Conservation (phyloP, 2,329 filamentous ascomycete genomes). For the Phialocephala sp. region DNA sequence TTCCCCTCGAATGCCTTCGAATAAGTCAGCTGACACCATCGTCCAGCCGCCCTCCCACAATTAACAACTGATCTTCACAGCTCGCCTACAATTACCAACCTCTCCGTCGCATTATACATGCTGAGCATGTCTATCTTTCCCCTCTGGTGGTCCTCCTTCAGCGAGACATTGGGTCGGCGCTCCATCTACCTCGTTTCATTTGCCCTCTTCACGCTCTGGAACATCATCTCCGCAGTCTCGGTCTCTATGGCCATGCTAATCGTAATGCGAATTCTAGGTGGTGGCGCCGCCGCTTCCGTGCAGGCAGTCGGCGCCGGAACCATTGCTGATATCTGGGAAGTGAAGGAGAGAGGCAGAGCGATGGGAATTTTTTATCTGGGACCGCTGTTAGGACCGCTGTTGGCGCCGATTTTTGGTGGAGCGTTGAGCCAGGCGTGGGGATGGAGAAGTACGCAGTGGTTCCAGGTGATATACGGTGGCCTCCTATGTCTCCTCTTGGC, state of each 20-base stretch:
- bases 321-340: slow-evolving; percentile 81
- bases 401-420: slow-evolving; percentile 80
- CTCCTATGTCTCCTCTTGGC: slow-evolving; percentile 60
- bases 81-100: slow-evolving; percentile 70
- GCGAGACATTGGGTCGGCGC: slow-evolving; percentile 73
- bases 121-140: slow-evolving; percentile 83
- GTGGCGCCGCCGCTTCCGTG: slow-evolving; percentile 79
- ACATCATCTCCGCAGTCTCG: slow-evolving; percentile 70
- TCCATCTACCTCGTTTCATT: slow-evolving; percentile 83
- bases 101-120: slow-evolving; percentile 79
- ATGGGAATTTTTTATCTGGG: slow-evolving; percentile 87
- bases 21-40: neutral
- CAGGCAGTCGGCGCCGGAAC: slow-evolving; percentile 85
- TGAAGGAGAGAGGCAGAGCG: slow-evolving; percentile 73
- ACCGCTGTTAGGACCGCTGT: slow-evolving; percentile 73
- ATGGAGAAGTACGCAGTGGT: slow-evolving; percentile 82
- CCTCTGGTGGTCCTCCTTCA: slow-evolving; percentile 82
- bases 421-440: slow-evolving; percentile 70
- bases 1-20: neutral
- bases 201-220: slow-evolving; percentile 72
- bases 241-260: slow-evolving; percentile 77
- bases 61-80: slow-evolving; percentile 67
- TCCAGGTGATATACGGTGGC: slow-evolving; percentile 72
- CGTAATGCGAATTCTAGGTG: slow-evolving; percentile 74
- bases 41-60: slow-evolving; percentile 60